phyloP scores from a whole-genome alignment of 345 rosid genomes.

The Murraya paniculata region DNA sequence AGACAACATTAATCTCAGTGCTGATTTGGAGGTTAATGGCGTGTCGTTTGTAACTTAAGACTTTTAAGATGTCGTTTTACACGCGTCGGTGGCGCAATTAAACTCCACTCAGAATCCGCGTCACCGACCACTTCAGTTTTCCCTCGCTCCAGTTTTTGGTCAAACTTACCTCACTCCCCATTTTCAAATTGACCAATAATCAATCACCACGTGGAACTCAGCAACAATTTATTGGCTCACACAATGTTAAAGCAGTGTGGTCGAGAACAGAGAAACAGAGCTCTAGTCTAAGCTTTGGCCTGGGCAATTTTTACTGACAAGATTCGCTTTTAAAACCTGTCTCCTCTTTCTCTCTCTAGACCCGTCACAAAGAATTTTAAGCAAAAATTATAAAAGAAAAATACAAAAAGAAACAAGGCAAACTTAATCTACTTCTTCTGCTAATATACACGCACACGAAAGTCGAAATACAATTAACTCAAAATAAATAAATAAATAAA shows the following conservation, averaged over 20 bases:
- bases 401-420: neutral
- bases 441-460: neutral
- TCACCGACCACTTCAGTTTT: conserved; percentile 14
- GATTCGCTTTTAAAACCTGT: conserved; percentile 19
- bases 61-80: neutral
- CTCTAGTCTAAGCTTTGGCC: neutral
- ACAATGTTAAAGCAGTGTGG: neutral
- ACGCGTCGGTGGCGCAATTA: neutral
- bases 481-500: neutral
- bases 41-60: neutral
- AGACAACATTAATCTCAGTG: neutral
- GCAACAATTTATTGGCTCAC: too few relatives aligned
- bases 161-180: neutral
- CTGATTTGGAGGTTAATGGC: neutral
- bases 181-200: neutral
- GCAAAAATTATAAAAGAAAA: conserved; percentile 1
- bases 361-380: neutral
- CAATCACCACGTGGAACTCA: neutral
- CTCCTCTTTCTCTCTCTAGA: neutral
- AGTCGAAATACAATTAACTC: neutral
- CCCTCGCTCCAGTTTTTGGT: conserved; percentile 3
- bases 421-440: neutral
- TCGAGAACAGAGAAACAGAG: neutral
- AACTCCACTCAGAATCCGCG: neutral
- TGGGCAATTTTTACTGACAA: conserved; percentile 9